phyloP scores from a whole-genome alignment of 2,329 filamentous ascomycete genomes.

The Cordyceps farinosa region DNA sequence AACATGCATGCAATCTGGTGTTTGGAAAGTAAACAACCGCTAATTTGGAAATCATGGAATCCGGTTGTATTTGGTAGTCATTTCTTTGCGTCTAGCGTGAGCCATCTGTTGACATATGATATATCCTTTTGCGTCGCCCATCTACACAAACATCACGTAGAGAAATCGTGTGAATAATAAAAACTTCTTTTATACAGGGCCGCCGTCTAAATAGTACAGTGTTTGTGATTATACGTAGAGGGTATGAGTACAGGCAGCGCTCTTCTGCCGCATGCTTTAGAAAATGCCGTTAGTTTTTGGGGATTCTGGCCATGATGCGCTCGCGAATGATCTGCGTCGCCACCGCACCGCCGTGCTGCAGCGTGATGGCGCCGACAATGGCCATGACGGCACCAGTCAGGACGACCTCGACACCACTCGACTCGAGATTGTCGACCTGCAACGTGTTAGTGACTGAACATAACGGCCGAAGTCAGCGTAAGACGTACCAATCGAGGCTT shows the following conservation, averaged over 20 bases:
- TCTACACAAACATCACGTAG: background rate
- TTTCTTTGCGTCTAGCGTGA: background rate
- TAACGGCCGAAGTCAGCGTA: background rate
- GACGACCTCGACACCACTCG: slow-evolving; percentile 72
- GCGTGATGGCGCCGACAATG: slow-evolving; percentile 81
- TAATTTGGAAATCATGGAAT: background rate
- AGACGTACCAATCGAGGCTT: slow-evolving; percentile 72
- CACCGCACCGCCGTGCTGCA: slow-evolving; percentile 78
- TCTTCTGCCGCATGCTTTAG: slow-evolving; percentile 2
- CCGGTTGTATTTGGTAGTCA: background rate
- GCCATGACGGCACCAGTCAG: slow-evolving; percentile 76
- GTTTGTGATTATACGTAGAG: slow-evolving; percentile 20
- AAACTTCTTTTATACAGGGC: slow-evolving; percentile 20
- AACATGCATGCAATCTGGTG: background rate
- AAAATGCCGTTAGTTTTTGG: slow-evolving; percentile 20
- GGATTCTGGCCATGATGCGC: slow-evolving; percentile 56
- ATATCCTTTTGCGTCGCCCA: background rate
- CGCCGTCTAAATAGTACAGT: slow-evolving; percentile 25
- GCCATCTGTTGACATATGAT: slow-evolving; percentile 1
- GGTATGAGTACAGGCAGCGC: slow-evolving; percentile 18
- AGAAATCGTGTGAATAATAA: slow-evolving; percentile 7
- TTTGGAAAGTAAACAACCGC: background rate
- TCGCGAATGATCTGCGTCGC: slow-evolving; percentile 74
- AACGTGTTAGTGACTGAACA: background rate
- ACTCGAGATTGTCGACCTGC: slow-evolving; percentile 61